A percentile compares a stretch with the other conserved stretches of the same genome.
Evolutionary conservation across 2,329 filamentous ascomycete genomes (phyloP).

Genomic region (Zymoseptoria crescenta): DNA sequence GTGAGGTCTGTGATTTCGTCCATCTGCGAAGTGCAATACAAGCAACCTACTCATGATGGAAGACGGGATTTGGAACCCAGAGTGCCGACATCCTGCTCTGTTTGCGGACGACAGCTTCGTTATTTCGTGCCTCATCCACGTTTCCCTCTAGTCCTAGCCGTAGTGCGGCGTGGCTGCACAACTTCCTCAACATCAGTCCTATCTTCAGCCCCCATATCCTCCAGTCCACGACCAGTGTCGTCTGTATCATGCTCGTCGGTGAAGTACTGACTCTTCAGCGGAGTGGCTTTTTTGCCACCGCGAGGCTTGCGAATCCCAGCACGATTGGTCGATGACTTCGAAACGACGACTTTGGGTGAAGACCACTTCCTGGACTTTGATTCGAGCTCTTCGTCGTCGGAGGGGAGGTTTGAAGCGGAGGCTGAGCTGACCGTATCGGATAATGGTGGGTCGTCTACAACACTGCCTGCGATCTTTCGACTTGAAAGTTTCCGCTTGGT

Average conservation of each 20-base stretch:
- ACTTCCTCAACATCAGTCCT: constrained; percentile 23
- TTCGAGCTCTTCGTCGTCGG: constrained; percentile 1
- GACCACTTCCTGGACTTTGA: constrained; percentile 1
- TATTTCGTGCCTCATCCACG: neutral
- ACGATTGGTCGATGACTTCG: constrained; percentile 5
- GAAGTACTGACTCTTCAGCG: constrained; percentile 26
- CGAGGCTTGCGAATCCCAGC: constrained; percentile 1
- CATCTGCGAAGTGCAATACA: too few relatives aligned
- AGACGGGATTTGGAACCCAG: too few relatives aligned
- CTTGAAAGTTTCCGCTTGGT: constrained; percentile 1
- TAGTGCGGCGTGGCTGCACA: constrained; percentile 24
- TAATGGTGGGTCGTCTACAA: constrained; percentile 2
- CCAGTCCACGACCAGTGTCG: constrained; percentile 7
- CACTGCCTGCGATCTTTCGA: neutral
- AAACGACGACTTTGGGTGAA: constrained; percentile 21
- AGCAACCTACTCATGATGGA: too few relatives aligned
- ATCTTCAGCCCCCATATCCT: constrained; percentile 14
- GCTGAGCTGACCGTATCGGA: constrained; percentile 1
- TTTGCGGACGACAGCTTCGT: too few relatives aligned
- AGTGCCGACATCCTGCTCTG: too few relatives aligned
- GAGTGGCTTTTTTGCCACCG: constrained; percentile 20
- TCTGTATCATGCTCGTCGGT: constrained; percentile 1
- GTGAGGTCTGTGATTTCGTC: neutral
- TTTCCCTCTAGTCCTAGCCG: constrained; percentile 24
- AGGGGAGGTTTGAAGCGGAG: neutral